These are phyloP conservation scores for Pleurotus djamor DNA, from an alignment of 768 basidiomycete genomes.

Conservation along the genomic window DNA sequence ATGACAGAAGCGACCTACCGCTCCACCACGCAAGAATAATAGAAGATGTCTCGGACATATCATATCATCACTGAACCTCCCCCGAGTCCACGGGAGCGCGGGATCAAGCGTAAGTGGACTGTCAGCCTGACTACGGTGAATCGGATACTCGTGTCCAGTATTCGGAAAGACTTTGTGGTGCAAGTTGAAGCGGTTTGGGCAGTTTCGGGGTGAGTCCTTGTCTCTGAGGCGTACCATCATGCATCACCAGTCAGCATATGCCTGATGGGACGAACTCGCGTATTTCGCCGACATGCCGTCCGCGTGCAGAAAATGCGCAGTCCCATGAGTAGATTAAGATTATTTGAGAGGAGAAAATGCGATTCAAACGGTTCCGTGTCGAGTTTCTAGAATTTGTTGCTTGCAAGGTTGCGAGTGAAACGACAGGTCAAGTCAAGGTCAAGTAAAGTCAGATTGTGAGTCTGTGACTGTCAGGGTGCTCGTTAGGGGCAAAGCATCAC, in stretches of 20 bases:
- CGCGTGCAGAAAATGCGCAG: too few relatives aligned
- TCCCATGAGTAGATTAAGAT: too few relatives aligned
- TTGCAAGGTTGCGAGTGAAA: too few relatives aligned
- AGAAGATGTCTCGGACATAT: conserved; percentile 4
- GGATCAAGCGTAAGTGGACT: neutral
- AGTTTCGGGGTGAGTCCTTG: neutral
- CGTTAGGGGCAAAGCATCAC: neutral
- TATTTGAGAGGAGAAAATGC: too few relatives aligned
- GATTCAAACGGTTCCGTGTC: too few relatives aligned
- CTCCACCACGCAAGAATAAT: conserved; percentile 4
- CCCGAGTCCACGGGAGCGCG: neutral
- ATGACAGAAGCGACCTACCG: conserved; percentile 1
- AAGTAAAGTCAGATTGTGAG: too few relatives aligned
- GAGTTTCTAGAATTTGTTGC: too few relatives aligned
- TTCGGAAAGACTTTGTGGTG: neutral
- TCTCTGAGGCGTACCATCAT: neutral
- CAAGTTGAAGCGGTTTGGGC: neutral
- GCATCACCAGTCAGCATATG: too few relatives aligned
- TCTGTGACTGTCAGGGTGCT: too few relatives aligned
- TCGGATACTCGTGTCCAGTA: neutral
- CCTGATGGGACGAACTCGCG: too few relatives aligned
- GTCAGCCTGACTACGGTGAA: neutral
- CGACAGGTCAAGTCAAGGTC: too few relatives aligned
- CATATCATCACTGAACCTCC: neutral
- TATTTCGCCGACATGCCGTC: too few relatives aligned